Evolutionary conservation across 2,329 filamentous ascomycete species (phyloP), one percentile per base, ranked within the genome.

Genomic region (Aschersonia sp.): DNA sequence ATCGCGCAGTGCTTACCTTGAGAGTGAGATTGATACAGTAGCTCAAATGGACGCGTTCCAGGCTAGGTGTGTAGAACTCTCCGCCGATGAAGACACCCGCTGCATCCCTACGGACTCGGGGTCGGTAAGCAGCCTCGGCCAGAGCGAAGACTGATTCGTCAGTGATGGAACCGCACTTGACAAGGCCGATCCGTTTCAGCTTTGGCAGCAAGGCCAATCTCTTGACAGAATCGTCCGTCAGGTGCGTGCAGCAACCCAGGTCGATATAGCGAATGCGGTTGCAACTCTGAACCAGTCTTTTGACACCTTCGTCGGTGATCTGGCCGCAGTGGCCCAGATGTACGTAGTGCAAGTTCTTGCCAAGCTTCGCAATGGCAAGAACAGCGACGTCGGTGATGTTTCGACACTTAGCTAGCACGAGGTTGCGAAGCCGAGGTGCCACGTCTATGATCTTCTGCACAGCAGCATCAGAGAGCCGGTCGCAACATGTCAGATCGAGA

Each of bases 241-340:
- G 70, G 56, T 87, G 82, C 11, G 77, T 78, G 65, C 92, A 98
- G 68, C 92, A 97, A n/a, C 92, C 92, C 42, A 98, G 70, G 61
- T 98, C 92, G 53, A 98, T 98, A 62, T 98, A 98, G 48, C 92
- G 79, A 55, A 98, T 97, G 30, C 92, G 80, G 58, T 90, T 97
- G 71, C 92, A 98, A 47, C 72, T 73, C 55, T 83, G 81, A 40
- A 96, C 87, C 33, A 98, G 73, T 48, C 81, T 81, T 56, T 85
- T 85, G 14, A 98, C 87, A 1, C 87, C 89, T 37, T 81, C 75
- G 59, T 98, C 92, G 0, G 90, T 96, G 59, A 98, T 89, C 44
- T 89, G 81, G 31, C 79, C 79, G 64, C 92, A 98, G 63, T 98
- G 92, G 8, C 92, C 92, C 2, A 98, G 74, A 60, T 98, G 92